Evolutionary conservation across 176 grass and related monocot genomes (phyloP), one percentile per base, ranked within the genome.

Genomic region (Oryza rufipogon): DNA sequence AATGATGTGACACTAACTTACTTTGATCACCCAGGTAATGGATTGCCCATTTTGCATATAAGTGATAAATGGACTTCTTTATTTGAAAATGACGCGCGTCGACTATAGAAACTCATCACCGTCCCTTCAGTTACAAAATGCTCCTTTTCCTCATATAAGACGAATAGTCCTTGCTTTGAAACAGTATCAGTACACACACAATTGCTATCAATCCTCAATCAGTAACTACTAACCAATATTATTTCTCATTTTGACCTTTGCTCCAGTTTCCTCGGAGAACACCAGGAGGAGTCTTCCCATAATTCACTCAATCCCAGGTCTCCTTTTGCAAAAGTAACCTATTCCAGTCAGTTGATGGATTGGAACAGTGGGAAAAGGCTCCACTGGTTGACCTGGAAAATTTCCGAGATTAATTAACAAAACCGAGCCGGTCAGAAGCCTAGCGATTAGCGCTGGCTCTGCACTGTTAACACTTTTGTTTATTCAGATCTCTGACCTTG

Each of bases 321-420:
- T 17, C 54, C 68, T 74, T 68, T 19, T 15, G 36, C 39, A 90
- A 82, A 86, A 1, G 2, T 0, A 0, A 2, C 9, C 16, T 46
- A 7, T 60, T 19, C 19, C 19, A 41, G 22, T 36, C 36, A 20
- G 49, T 6, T 17, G 49, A 52, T 49, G 79, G 68, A 32, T 74
- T 46, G 63, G 78, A 74, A 74, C 12, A 64, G 89, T 71, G 26
- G 68, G 77, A 66, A 89, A 66, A 89, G 76, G 85, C 81, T 77
- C 41, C 4, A 82, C 83, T 28, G 73, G 94, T 96, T 93, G 94
- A 96, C 94, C 75, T 45, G 41, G 69, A 70, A 68, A 83, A 20
- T 51, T 51, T n/a, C 23, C 25, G 48, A 6, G 51, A 64, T 79
- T 84, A 84, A 90, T 74, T 84, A 84, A 90, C 51, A 75, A 25